Evolutionary conservation across 352 stramenopile species (phyloP), one percentile per base, ranked within the genome.

Genomic region (Phytophthora fragariae): DNA sequence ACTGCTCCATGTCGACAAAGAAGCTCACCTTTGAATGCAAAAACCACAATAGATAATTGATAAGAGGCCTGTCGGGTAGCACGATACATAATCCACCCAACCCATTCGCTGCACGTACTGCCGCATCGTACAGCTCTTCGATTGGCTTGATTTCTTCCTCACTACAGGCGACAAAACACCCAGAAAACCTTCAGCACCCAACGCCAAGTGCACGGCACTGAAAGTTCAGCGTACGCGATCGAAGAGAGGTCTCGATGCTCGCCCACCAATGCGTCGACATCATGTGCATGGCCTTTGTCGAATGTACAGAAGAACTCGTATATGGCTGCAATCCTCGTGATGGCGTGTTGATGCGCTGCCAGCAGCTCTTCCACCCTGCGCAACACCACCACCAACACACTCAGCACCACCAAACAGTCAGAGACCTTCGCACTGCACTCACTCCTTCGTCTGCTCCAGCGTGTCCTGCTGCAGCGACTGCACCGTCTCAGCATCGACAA

Each of bases 1-100:
- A 95, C 69, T 96, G 89, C 79, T 96, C 89, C 88, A 95, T 96
- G 63, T 96, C 88, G 46, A 96, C 87, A 57, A 95, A 96, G 58
- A 92, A 94, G 15, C 75, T 81, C 31, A 95, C 86, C 85, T 90
- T 49, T 53, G 41, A 15, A 64, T 11, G 44, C n/a, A 50, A 50
- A 14, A 44, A 2, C 11, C 11, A 46, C 4, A 12, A 46, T 46
- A 46, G 57, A 1, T 67, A 39, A 24, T 10, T 19, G 57, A 17
- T 49, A 35, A 58, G 15, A 11, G 17, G 8, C 9, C 44, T 50
- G 5, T 50, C 17, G 17, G 8, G 44, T 11, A 19, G 17, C 44
- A 19, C 5, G 12, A 6, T 50, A 46, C 11, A 56, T 14, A 11
- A 9, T 7, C 9, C 46, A 27, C 7, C n/a, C 12, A 58, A 39